A percentile compares a stretch with the other conserved stretches of the same genome.
Conservation (phyloP, 129 eudicot genomes). For the Cynara cardunculus region DNA sequence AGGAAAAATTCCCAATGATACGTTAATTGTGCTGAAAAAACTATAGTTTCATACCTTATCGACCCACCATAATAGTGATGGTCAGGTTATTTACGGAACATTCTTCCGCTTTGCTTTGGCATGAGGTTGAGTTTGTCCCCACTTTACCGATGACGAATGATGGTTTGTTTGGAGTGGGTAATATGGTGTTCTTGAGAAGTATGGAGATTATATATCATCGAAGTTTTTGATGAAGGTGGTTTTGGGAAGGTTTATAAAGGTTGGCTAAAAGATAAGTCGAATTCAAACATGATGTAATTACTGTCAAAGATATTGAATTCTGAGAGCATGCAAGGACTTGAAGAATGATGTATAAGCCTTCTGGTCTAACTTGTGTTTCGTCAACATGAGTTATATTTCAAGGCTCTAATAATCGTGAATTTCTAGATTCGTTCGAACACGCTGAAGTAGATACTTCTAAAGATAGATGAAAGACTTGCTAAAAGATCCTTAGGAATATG, state of each 20-base stretch:
- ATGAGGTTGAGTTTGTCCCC: background rate
- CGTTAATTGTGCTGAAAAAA: background rate
- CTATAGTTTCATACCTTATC: background rate
- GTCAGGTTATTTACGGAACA: background rate
- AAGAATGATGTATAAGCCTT: constrained; percentile 34
- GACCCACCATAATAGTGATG: background rate
- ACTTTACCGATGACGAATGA: background rate
- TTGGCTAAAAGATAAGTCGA: constrained; percentile 42
- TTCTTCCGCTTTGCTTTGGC: background rate
- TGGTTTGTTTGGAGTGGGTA: background rate
- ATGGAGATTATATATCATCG: background rate
- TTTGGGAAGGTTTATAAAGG: constrained; percentile 59
- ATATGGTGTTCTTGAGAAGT: background rate
- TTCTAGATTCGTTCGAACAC: constrained; percentile 25
- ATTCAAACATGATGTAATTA: constrained; percentile 24
- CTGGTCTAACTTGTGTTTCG: background rate
- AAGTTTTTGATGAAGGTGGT: constrained; percentile 52
- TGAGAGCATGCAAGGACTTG: constrained; percentile 44
- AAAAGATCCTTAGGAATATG: background rate
- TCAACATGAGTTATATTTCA: background rate
- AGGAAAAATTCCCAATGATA: background rate
- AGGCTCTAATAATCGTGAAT: background rate
- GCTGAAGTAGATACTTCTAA: constrained; percentile 27
- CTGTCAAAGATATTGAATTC: constrained; percentile 31
- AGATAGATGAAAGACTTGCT: background rate